These are phyloP conservation scores for Myxozyma geophila DNA, from an alignment of 805 yeast genomes.

Conservation along the genomic window DNA sequence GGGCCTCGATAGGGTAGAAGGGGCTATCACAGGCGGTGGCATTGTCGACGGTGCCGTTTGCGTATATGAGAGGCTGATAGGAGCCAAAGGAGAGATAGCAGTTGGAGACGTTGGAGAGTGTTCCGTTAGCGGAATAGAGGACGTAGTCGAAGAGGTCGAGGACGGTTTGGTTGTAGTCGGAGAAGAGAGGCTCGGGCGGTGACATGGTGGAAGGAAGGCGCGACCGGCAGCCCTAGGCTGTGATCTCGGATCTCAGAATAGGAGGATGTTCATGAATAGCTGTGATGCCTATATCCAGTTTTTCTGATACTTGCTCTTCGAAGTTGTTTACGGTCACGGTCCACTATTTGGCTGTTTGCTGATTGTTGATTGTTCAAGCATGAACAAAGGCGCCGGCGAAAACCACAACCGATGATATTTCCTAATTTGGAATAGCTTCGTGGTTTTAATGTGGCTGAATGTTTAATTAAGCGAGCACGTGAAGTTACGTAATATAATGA, in stretches of 20 bases:
- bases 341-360: too few relatives aligned
- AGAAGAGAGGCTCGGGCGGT: constrained; percentile 33
- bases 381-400: too few relatives aligned
- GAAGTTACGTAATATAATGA: neutral
- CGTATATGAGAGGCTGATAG: constrained; percentile 35
- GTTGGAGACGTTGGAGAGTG: constrained; percentile 40
- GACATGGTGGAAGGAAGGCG: constrained; percentile 12
- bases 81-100: constrained; percentile 41
- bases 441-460: too few relatives aligned
- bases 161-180: constrained; percentile 36
- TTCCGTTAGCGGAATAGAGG: constrained; percentile 40
- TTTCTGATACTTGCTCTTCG: too few relatives aligned
- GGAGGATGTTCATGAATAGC: too few relatives aligned
- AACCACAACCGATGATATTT: too few relatives aligned
- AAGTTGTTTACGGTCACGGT: too few relatives aligned
- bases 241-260: too few relatives aligned
- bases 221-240: neutral
- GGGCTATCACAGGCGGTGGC: constrained; percentile 39
- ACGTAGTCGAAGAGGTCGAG: constrained; percentile 36
- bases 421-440: too few relatives aligned
- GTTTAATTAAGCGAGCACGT: neutral
- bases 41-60: constrained; percentile 39
- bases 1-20: constrained; percentile 32
- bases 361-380: too few relatives aligned
- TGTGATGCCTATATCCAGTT: too few relatives aligned